A percentile compares a stretch with the other conserved stretches of the same genome.
Evolutionary conservation across 768 basidiomycete genomes (phyloP).

Genomic region (Phaeolepiota aurea): DNA sequence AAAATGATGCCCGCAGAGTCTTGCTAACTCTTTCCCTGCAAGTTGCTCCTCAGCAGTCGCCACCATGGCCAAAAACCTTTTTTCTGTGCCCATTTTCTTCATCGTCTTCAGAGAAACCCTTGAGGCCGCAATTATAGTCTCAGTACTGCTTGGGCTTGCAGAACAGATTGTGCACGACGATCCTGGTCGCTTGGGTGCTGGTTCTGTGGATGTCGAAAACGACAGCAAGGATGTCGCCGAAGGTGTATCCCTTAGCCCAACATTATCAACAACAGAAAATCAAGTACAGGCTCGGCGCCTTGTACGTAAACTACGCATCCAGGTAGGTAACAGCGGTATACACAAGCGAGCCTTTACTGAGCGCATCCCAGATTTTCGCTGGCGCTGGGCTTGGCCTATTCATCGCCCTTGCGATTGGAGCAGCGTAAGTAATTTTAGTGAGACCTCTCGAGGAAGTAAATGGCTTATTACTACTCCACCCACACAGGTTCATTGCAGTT

Average conservation of each 20-base stretch:
- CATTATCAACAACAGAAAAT: conserved; percentile 16
- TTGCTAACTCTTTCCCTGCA: conserved; percentile 7
- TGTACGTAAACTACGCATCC: conserved; percentile 61
- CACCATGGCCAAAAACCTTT: conserved; percentile 64
- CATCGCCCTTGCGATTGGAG: conserved; percentile 77
- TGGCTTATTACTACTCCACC: neutral
- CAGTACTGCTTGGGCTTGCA: conserved; percentile 86
- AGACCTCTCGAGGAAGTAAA: no score
- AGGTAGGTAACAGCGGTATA: conserved; percentile 28
- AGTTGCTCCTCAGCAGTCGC: conserved; percentile 5
- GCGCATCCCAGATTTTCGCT: conserved; percentile 53
- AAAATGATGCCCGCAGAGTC: conserved; percentile 2
- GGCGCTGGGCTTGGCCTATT: conserved; percentile 71
- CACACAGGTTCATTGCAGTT: conserved; percentile 67
- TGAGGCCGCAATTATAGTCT: conserved; percentile 88
- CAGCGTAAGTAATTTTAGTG: conserved; percentile 38
- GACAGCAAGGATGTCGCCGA: conserved; percentile 16
- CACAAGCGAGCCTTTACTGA: neutral
- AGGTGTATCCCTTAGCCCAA: conserved; percentile 13
- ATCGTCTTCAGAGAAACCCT: conserved; percentile 94
- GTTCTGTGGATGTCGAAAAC: no score
- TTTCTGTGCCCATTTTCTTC: conserved; percentile 92
- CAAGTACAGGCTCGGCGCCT: conserved; percentile 30
- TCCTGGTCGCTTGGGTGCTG: conserved; percentile 11
- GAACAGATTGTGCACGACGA: conserved; percentile 65